Evolutionary conservation across 75 land plant species (phyloP), one percentile per base, ranked within the genome.

Genomic region (Cunninghamia lanceolata): DNA sequence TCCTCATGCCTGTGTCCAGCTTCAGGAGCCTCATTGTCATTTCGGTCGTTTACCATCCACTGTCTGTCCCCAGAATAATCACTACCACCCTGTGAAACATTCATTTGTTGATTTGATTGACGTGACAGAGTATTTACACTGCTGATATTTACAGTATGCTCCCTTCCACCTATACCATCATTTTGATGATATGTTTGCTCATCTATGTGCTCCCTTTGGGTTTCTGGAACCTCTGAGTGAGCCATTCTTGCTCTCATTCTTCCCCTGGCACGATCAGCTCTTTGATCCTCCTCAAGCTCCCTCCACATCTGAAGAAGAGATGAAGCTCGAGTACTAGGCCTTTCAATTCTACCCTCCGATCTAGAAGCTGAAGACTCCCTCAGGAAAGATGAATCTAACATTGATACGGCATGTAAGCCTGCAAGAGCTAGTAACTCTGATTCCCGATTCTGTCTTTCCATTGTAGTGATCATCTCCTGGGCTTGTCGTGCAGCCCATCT

Each of bases 271-370:
- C 91, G 87, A 39, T 80, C 86, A 30, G 88, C 86, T 77, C 88
- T 79, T 42, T 89, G 89, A 50, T 93, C 96, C 70, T 88, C 94
- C 88, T 97, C 99, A 77, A 97, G 71, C 86, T 92, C 99, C 85
- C 98, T 84, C 99, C 99, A 97, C 98, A 92, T 91, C 80, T 96
- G 98, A 28, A 96, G 89, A 53, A 97, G 88, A 8, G 95, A 87
- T 14, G 96, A 93, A 7, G 97, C 93, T 59, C 89, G 91, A 7
- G 93, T 88, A 30, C 89, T 90, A 1, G 91, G 91, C 88, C 92
- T 87, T 76, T 94, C 95, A 52, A 90, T 89, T 81, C 82, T 36
- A 56, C 91, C 80, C 90, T 83, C 89, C 36, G 92, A 86, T 53
- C 92, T 88, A 7, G 91, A 86, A 21, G 94, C 86, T 42, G 89